Percentiles rank a stretch among this genome's conserved stretches.
These are phyloP conservation scores for Cyclocybe cylindracea DNA, from an alignment of 768 basidiomycete species.

Conservation along the genomic window DNA sequence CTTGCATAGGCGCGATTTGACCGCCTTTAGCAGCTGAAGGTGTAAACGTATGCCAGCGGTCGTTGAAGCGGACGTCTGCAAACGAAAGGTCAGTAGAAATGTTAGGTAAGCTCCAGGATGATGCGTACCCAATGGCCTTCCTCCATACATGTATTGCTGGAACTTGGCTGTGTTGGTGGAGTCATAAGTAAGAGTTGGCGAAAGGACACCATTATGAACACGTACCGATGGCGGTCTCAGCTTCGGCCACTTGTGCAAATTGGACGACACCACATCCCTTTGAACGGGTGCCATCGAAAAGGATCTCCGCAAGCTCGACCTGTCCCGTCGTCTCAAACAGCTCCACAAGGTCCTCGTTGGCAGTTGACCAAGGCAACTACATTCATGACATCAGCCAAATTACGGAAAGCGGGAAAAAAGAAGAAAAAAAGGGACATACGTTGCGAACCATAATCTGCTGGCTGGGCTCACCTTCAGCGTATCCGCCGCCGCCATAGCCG, in stretches of 20 bases:
- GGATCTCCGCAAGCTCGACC: conserved; percentile 92
- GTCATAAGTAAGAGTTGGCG: not conserved
- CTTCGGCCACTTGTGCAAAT: conserved; percentile 83
- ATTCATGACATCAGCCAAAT: not conserved
- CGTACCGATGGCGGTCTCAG: conserved; percentile 90
- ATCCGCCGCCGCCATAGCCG: conserved; percentile 36
- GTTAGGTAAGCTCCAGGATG: conserved; percentile 1
- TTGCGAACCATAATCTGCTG: conserved; percentile 99
- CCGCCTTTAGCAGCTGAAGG: conserved; percentile 89
- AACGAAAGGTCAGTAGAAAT: conserved; percentile 1
- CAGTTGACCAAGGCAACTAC: conserved; percentile 97
- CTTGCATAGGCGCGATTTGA: conserved; percentile 65
- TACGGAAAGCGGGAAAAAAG: not conserved
- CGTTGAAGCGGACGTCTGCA: conserved; percentile 90
- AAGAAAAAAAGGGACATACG: conserved; percentile 56
- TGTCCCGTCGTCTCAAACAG: conserved; percentile 97
- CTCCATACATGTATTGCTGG: conserved; percentile 94
- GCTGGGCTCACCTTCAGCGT: conserved; percentile 76
- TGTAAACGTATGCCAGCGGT: conserved; percentile 93
- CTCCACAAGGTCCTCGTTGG: conserved; percentile 97
- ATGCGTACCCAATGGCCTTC: conserved; percentile 71
- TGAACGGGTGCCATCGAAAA: conserved; percentile 89
- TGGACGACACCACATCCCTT: conserved; percentile 97
- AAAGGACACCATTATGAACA: not conserved
- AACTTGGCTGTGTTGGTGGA: conserved; percentile 69